Evolutionary conservation across 306 rosid genomes (phyloP).

Genomic region (Hippophae tibetana): DNA sequence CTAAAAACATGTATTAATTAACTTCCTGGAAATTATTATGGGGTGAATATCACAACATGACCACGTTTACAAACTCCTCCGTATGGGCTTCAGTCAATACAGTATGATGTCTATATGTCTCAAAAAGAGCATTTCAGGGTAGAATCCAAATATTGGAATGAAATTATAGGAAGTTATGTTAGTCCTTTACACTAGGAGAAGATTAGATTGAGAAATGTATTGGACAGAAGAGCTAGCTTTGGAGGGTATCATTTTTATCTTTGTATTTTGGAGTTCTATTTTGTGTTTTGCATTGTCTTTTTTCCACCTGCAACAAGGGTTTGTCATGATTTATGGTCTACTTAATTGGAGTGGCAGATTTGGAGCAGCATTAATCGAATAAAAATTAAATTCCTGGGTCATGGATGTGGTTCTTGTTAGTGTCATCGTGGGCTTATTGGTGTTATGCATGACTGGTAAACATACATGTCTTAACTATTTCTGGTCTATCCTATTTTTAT

Average conservation of each 20-base stretch:
- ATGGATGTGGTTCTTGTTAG: conserved; percentile 92
- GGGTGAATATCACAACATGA: conserved; percentile 57
- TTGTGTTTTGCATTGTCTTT: neutral
- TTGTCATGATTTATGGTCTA: conserved; percentile 16
- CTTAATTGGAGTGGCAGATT: conserved; percentile 50
- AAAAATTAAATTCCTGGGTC: conserved; percentile 67
- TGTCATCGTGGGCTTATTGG: conserved; percentile 90
- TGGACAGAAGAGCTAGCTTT: conserved; percentile 98
- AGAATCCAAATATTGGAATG: conserved; percentile 74
- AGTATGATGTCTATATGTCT: conserved; percentile 62
- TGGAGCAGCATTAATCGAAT: conserved; percentile 64
- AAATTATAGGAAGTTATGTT: conserved; percentile 48
- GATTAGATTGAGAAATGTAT: conserved; percentile 61
- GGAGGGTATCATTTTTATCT: conserved; percentile 66
- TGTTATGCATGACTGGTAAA: conserved; percentile 91
- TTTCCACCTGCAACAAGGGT: neutral
- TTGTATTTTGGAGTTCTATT: neutral
- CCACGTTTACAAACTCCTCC: conserved; percentile 84
- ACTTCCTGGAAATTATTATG: conserved; percentile 59
- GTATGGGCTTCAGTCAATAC: conserved; percentile 74
- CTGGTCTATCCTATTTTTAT: no score
- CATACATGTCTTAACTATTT: neutral
- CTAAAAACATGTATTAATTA: conserved; percentile 74
- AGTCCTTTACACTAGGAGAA: conserved; percentile 61
- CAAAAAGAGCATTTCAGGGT: conserved; percentile 79